These are phyloP conservation scores for Turritis glabra DNA, from an alignment of 345 rosid species.

Conservation along the genomic window DNA sequence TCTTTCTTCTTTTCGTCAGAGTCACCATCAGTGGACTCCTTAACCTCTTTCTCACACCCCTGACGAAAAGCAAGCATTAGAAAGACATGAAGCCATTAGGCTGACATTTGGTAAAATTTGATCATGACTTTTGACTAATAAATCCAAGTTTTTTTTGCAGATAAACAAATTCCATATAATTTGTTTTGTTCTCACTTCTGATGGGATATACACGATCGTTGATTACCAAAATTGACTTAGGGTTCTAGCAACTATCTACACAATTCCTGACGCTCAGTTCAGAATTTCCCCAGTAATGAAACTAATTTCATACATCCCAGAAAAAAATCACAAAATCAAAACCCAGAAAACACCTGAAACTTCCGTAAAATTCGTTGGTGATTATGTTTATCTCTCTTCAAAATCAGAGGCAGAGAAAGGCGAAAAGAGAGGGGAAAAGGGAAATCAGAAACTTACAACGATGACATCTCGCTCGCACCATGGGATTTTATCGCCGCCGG, in stretches of 20 bases:
- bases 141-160: not conserved
- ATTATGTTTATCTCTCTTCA: not conserved
- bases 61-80: slow-evolving; percentile 26
- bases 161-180: not conserved
- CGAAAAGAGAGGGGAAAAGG: not conserved
- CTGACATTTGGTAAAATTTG: not conserved
- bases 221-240: not conserved
- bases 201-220: not conserved
- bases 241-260: not conserved
- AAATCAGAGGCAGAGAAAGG: not conserved
- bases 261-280: not conserved
- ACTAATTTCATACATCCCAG: not conserved
- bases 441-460: slow-evolving; percentile 43
- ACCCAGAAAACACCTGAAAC: not conserved
- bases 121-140: not conserved
- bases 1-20: slow-evolving; percentile 61
- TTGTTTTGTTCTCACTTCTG: not conserved
- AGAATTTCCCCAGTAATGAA: not conserved
- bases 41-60: slow-evolving; percentile 86
- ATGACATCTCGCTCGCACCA: slow-evolving; percentile 83
- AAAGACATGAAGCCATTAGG: not conserved
- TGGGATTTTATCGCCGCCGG: slow-evolving; percentile 75
- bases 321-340: not conserved
- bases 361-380: not conserved
- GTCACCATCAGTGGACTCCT: slow-evolving; percentile 50